Conservation (phyloP, 1,139 yeast species). For the Yamadazyma triangularis region DNA sequence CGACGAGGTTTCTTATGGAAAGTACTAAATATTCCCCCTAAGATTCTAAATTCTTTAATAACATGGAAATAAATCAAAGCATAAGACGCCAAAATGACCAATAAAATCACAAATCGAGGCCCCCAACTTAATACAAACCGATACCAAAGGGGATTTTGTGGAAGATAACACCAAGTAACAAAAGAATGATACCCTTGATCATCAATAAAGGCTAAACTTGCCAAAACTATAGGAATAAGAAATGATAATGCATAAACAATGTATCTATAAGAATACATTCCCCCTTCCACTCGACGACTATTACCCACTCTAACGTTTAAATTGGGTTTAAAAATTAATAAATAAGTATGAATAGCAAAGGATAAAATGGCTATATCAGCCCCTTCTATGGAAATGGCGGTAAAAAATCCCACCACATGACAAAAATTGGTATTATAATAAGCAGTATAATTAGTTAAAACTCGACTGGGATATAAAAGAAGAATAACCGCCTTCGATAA, state of each 20-base stretch:
- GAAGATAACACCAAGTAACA: conserved; percentile 80
- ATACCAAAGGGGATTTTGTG: conserved; percentile 71
- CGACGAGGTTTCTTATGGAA: conserved; percentile 18
- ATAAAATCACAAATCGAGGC: conserved; percentile 67
- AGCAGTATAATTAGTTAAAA: conserved; percentile 44
- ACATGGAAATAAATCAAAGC: conserved; percentile 72
- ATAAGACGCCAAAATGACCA: conserved; percentile 62
- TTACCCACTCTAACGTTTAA: conserved; percentile 42
- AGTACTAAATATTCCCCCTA: conserved; percentile 44
- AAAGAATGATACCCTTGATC: conserved; percentile 54
- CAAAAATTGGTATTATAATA: conserved; percentile 55
- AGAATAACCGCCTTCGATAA: conserved; percentile 69
- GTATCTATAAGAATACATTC: conserved; percentile 58
- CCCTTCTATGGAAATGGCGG: conserved; percentile 83
- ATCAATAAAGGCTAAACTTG: conserved; percentile 66
- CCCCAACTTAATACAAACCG: conserved; percentile 76
- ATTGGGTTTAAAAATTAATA: conserved; percentile 63
- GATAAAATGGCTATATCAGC: conserved; percentile 81
- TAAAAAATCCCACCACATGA: conserved; percentile 78
- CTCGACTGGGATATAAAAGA: conserved; percentile 66
- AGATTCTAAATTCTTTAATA: conserved; percentile 50
- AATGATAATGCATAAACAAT: conserved; percentile 58
- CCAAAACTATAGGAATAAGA: conserved; percentile 61
- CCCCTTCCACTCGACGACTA: conserved; percentile 56
- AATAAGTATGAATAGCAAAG: conserved; percentile 78